Conservation (phyloP, 1,284 basidiomycete genomes). For the Exobasidium cylindrosporum region DNA sequence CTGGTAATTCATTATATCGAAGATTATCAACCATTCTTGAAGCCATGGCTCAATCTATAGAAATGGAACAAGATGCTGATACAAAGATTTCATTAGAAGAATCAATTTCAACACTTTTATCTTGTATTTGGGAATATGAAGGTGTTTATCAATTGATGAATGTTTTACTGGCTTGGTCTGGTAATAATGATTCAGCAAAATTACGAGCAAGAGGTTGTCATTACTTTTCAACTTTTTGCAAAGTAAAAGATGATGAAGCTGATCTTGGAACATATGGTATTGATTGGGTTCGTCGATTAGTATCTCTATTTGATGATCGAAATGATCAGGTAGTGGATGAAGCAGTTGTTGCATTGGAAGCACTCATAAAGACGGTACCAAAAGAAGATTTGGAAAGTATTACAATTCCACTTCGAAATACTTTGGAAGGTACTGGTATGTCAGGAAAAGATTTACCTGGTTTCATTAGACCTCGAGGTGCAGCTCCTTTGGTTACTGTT, state of each 20-base stretch:
- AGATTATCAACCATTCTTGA: constrained; percentile 41
- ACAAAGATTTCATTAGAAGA: constrained; percentile 10
- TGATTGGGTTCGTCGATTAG: constrained; percentile 92
- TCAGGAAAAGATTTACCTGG: constrained; percentile 78
- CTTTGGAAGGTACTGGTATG: constrained; percentile 79
- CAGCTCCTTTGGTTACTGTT: constrained; percentile 81
- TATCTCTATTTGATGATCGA: constrained; percentile 79
- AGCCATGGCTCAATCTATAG: constrained; percentile 45
- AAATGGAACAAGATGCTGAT: constrained; percentile 38
- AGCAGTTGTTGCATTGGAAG: constrained; percentile 79
- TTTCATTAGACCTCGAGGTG: constrained; percentile 83
- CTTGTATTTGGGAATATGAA: constrained; percentile 40
- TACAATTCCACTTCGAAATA: constrained; percentile 70
- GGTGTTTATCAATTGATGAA: constrained; percentile 52
- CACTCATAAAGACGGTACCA: constrained; percentile 82
- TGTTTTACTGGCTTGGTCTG: constrained; percentile 50
- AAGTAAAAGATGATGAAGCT: constrained; percentile 30
- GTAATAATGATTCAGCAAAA: constrained; percentile 28
- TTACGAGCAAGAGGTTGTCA: constrained; percentile 22
- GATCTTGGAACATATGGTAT: constrained; percentile 65
- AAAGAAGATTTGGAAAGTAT: constrained; percentile 82
- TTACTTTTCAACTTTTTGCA: constrained; percentile 15
- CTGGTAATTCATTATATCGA: constrained; percentile 77
- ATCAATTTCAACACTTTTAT: constrained; percentile 34
- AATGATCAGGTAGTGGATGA: constrained; percentile 73